These are phyloP conservation scores for Lodderomyces elongisporus DNA, from an alignment of 1,139 yeast genomes.

Conservation along the genomic window DNA sequence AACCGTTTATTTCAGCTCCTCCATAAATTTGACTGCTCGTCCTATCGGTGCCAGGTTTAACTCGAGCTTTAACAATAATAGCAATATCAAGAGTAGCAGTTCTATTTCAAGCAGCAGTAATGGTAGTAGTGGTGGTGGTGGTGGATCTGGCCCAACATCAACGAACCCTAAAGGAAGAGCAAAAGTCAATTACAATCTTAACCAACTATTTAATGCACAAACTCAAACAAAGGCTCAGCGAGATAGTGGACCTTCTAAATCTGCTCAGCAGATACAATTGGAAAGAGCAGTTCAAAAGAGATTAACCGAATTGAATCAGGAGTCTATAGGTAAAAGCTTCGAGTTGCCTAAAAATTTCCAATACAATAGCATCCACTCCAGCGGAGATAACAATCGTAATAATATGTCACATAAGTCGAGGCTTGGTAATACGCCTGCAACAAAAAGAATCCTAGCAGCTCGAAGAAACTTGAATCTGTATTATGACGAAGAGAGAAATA, in stretches of 20 bases:
- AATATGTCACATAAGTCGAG: slow-evolving; percentile 22
- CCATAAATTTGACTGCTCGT: slow-evolving; percentile 40
- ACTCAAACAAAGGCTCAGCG: slow-evolving; percentile 22
- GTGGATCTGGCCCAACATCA: slow-evolving; percentile 15
- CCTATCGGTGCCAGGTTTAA: slow-evolving; percentile 17
- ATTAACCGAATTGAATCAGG: slow-evolving; percentile 33
- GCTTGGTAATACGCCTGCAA: slow-evolving; percentile 42
- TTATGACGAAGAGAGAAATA: slow-evolving; percentile 45
- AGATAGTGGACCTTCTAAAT: slow-evolving; percentile 34
- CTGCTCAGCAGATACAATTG: slow-evolving; percentile 40
- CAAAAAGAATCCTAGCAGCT: slow-evolving; percentile 42
- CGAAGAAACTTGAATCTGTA: slow-evolving; percentile 43
- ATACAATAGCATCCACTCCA: slow-evolving; percentile 29
- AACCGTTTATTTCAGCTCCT: slow-evolving; percentile 42
- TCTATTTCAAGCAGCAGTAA: too few relatives aligned
- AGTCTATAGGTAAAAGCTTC: slow-evolving; percentile 25
- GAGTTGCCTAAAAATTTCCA: slow-evolving; percentile 42
- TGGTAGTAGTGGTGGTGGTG: too few relatives aligned
- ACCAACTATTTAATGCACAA: slow-evolving; percentile 42
- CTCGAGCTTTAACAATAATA: too few relatives aligned
- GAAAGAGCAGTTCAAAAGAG: slow-evolving; percentile 38
- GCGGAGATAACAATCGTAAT: slow-evolving; percentile 6
- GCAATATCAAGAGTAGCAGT: too few relatives aligned
- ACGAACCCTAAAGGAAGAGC: slow-evolving; percentile 24
- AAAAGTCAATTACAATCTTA: slow-evolving; percentile 44